Base-by-base conservation (phyloP, 2,329 filamentous ascomycete species). In the Aplosporella prunicola region DNA sequence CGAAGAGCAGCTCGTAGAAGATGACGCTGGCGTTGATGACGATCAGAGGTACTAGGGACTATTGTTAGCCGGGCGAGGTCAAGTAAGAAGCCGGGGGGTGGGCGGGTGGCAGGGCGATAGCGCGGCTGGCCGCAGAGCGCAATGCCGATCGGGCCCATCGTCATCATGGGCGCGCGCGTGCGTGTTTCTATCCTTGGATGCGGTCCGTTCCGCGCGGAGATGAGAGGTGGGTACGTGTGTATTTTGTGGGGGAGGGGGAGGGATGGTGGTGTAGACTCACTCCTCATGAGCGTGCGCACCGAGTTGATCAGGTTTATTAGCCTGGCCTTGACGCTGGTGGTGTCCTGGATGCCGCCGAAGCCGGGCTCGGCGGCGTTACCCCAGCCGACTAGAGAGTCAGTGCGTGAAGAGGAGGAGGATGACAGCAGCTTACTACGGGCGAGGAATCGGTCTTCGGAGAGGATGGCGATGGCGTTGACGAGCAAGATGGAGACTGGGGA, bases 371-470 rank as follows among this genome's bases (percentile, higher is more conserved):
- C 66, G 35, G 64, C 64, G 29, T 67, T 66, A 35, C 72, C 88
- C 73, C 89, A 88, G 56, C 88, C 88, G 55, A 95, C 82, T 93
- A 22, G 31, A n/a, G n/a, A 28, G 26, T 7, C 13, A 28, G n/a
- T 13, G 24, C 9, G 4, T 26, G 24, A 13, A n/a, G 6, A 9
- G 11, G 5, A 13, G 26, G 16, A 15, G 26, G 26, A 15, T 20
- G 26, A 29, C 20, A 36, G 34, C 25, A 23, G 62, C 71, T 48
- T 78, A 80, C 65, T 87, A 62, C 85, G 78, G 40, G 80, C 82
- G 48, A 94, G 82, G 62, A 94, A 94, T 45, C 87, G 82, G 65
- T 94, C 87, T 75, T 94, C 88, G 51, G 86, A 93, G 47, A 96
- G 81, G 56, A 95, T 78, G 46, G 88, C 86, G 57, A 96, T 81